Conservation (phyloP, 257 asterid genomes). For the Asclepias syriaca region DNA sequence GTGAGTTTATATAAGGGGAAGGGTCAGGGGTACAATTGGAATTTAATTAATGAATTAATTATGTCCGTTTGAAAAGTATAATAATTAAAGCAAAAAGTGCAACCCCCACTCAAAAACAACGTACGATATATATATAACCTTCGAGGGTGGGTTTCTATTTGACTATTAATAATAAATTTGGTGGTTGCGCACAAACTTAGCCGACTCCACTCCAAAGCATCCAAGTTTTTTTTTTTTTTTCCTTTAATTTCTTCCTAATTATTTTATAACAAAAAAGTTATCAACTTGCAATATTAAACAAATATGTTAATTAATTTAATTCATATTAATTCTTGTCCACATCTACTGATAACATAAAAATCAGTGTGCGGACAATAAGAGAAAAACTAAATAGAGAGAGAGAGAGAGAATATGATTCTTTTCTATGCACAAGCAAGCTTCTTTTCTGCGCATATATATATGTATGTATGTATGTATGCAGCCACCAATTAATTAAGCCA, state of each 20-base stretch:
- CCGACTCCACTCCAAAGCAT: neutral
- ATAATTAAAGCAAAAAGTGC: conserved; percentile 3
- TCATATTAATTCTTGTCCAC: neutral
- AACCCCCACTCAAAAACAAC: neutral
- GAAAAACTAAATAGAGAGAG: conserved; percentile 29
- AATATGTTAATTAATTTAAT: neutral
- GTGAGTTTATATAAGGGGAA: neutral
- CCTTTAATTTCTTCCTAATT: no score
- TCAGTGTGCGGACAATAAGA: conserved; percentile 12
- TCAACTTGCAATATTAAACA: neutral
- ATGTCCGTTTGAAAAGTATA: neutral
- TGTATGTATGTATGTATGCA: neutral
- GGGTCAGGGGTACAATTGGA: neutral
- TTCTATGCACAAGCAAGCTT: conserved; percentile 18
- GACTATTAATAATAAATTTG: neutral
- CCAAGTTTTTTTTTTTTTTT: no score
- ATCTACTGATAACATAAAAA: neutral
- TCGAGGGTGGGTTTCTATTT: neutral
- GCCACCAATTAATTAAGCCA: neutral
- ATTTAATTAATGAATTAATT: neutral
- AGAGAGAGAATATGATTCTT: conserved; percentile 37
- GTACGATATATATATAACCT: neutral
- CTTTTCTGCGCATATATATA: no score
- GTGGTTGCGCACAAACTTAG: neutral
- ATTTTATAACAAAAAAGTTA: neutral